phyloP scores from a whole-genome alignment of 2,329 filamentous ascomycete genomes.

The Xylariaceae sp. region DNA sequence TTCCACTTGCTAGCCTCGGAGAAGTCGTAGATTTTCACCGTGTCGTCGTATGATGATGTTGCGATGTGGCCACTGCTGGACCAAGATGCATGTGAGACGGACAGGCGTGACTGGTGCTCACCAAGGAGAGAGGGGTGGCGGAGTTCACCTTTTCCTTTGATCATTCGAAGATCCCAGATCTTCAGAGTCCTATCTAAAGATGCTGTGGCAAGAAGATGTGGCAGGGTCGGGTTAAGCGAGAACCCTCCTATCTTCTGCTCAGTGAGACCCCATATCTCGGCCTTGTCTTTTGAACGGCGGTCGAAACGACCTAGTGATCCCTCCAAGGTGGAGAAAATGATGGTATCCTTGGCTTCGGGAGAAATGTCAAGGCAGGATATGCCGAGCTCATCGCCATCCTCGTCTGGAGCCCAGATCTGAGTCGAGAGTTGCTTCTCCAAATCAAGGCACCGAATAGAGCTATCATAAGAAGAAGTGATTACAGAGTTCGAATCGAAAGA shows the following conservation, averaged over 20 bases:
- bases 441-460: constrained; percentile 83
- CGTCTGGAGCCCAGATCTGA: constrained; percentile 75
- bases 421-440: constrained; percentile 74
- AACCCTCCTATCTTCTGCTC: constrained; percentile 98
- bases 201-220: constrained; percentile 83
- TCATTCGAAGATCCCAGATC: constrained; percentile 81
- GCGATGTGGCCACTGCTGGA: constrained; percentile 81
- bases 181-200: constrained; percentile 86
- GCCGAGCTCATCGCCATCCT: constrained; percentile 68
- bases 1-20: constrained; percentile 59
- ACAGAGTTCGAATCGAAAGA: constrained; percentile 70
- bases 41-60: constrained; percentile 93
- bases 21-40: constrained; percentile 87
- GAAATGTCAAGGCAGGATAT: constrained; percentile 84
- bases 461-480: constrained; percentile 89
- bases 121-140: constrained; percentile 69
- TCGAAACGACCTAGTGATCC: constrained; percentile 82
- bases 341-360: constrained; percentile 63
- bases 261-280: constrained; percentile 70
- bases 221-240: constrained; percentile 72
- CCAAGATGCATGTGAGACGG: constrained; percentile 91
- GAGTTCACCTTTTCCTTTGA: constrained; percentile 60
- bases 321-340: constrained; percentile 85
- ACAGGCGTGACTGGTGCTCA: constrained; percentile 77
- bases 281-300: constrained; percentile 57